These are phyloP conservation scores for Penicillium palitans DNA, from an alignment of 2,329 filamentous ascomycete species.

Conservation along the genomic window DNA sequence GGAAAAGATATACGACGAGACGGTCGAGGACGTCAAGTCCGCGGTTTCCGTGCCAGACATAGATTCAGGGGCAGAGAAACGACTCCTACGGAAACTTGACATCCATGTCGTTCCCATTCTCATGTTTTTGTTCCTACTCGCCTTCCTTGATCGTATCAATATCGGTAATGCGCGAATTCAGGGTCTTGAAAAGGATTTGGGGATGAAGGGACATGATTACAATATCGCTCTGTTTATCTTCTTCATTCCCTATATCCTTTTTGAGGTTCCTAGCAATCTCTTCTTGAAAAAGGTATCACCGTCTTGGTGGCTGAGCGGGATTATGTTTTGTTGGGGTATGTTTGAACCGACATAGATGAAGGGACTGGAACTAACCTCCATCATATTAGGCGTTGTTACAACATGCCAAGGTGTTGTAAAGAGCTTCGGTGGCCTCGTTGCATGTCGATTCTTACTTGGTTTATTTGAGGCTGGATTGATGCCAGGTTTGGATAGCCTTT, in stretches of 20 bases:
- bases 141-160: constrained; percentile 51
- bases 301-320: constrained; percentile 44
- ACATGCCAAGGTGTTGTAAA: constrained; percentile 46
- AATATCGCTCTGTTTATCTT: constrained; percentile 48
- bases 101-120: constrained; percentile 51
- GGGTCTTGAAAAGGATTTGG: constrained; percentile 46
- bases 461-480: constrained; percentile 43
- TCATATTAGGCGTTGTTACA: constrained; percentile 40
- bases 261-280: constrained; percentile 51
- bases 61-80: constrained; percentile 45
- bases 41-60: background rate
- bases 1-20: constrained; percentile 15
- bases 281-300: constrained; percentile 47
- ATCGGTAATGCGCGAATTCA: constrained; percentile 52
- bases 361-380: background rate
- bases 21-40: constrained; percentile 23
- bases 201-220: constrained; percentile 46
- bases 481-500: constrained; percentile 28
- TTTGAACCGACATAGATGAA: background rate
- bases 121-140: constrained; percentile 47
- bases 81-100: constrained; percentile 51
- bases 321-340: constrained; percentile 46
- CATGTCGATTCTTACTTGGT: constrained; percentile 39
- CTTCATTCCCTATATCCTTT: constrained; percentile 49
- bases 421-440: constrained; percentile 43